These are phyloP conservation scores for Fusarium pseudocircinatum DNA, from an alignment of 2,329 filamentous ascomycete genomes.

Conservation along the genomic window DNA sequence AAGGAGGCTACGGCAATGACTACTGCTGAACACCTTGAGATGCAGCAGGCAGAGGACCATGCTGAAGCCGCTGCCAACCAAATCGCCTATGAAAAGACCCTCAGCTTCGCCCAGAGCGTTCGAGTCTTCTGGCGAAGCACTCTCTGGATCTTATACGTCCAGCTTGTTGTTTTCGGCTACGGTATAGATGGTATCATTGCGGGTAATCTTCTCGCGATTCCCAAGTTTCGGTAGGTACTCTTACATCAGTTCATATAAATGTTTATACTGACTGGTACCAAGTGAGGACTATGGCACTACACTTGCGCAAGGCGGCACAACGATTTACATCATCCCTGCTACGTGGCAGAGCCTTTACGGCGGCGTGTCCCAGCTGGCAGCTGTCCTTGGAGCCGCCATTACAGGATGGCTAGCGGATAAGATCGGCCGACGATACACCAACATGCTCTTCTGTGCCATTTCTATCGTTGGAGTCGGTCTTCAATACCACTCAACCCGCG, in stretches of 20 bases:
- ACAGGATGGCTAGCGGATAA: not conserved
- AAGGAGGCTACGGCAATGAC: not conserved
- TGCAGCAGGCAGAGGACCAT: not conserved
- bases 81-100: not conserved
- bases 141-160: constrained; percentile 10
- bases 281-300: constrained; percentile 6
- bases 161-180: constrained; percentile 7
- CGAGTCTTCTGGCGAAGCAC: constrained; percentile 2
- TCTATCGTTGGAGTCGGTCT: constrained; percentile 49
- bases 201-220: constrained; percentile 6
- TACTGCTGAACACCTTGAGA: constrained; percentile 1
- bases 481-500: constrained; percentile 31
- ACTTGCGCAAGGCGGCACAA: not conserved
- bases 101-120: not conserved
- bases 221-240: not conserved
- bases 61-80: not conserved
- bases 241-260: not conserved
- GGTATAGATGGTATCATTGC: constrained; percentile 16
- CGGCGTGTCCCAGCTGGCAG: not conserved
- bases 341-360: not conserved
- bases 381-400: not conserved
- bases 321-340: not conserved
- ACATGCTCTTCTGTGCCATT: constrained; percentile 1
- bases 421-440: constrained; percentile 7
- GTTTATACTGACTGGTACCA: not conserved